Evolutionary conservation across 768 basidiomycete species (phyloP).

Genomic region (Podaxis sp.): DNA sequence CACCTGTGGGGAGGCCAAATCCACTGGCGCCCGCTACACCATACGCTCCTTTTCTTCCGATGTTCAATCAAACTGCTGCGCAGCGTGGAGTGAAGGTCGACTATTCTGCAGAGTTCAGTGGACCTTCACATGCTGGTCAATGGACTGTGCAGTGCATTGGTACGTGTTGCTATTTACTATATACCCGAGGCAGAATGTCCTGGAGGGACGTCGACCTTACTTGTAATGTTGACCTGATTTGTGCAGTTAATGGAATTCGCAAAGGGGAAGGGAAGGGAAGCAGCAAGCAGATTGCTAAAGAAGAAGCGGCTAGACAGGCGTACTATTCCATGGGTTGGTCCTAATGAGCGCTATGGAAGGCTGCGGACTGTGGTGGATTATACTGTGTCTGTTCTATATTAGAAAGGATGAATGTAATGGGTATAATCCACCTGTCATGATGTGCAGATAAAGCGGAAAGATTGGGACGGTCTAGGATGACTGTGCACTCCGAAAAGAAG

Average conservation of each 20-base stretch:
- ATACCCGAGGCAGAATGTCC: conserved; percentile 9
- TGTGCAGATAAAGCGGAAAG: background rate
- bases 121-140: conserved; percentile 65
- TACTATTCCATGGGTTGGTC: conserved; percentile 80
- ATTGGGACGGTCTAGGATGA: background rate
- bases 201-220: background rate
- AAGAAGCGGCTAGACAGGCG: conserved; percentile 72
- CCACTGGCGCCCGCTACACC: conserved; percentile 67
- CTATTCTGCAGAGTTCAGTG: conserved; percentile 59
- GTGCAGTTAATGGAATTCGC: conserved; percentile 65
- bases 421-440: background rate
- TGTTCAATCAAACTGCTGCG: conserved; percentile 73
- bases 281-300: conserved; percentile 76
- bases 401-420: background rate
- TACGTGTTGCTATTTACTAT: conserved; percentile 36
- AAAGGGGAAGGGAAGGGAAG: conserved; percentile 66
- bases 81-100: conserved; percentile 64
- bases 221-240: conserved; percentile 8
- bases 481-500: background rate
- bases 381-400: background rate
- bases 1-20: conserved; percentile 36
- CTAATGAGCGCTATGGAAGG: conserved; percentile 18
- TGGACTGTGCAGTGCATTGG: conserved; percentile 72
- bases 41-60: conserved; percentile 60
- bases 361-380: background rate